Conservation (phyloP, 2,329 filamentous ascomycete genomes). For the Cytospora piceae region DNA sequence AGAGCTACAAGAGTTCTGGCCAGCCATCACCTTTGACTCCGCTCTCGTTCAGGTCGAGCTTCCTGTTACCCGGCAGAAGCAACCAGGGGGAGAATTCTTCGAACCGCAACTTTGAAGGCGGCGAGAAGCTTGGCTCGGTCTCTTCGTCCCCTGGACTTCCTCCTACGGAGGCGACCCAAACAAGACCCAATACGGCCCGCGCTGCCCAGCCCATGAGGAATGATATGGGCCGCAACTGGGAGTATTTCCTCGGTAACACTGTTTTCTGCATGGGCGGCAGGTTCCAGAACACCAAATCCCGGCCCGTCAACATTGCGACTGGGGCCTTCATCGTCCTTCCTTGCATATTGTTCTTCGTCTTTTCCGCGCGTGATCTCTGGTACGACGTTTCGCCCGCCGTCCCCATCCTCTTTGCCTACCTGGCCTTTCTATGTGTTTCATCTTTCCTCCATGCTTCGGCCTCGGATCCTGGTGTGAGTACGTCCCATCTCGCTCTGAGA, state of each 20-base stretch:
- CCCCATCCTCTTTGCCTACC: conserved; percentile 85
- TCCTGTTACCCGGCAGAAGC: conserved; percentile 65
- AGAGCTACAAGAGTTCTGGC: conserved; percentile 57
- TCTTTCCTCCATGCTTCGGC: conserved; percentile 93
- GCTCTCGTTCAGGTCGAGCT: conserved; percentile 75
- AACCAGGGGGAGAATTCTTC: conserved; percentile 52
- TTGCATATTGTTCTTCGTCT: conserved; percentile 79
- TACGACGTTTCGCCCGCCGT: conserved; percentile 83
- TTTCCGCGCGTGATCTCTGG: conserved; percentile 86
- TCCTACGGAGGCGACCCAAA: conserved; percentile 8
- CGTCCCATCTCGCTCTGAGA: conserved; percentile 10
- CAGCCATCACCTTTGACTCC: conserved; percentile 68
- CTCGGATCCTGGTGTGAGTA: conserved; percentile 87
- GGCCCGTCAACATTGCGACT: conserved; percentile 88
- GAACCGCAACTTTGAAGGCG: conserved; percentile 65
- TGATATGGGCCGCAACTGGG: conserved; percentile 72
- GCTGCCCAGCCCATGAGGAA: conserved; percentile 40
- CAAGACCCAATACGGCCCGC: conserved; percentile 35
- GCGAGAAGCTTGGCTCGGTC: conserved; percentile 82
- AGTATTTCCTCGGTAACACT: conserved; percentile 94
- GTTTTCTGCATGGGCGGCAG: conserved; percentile 86
- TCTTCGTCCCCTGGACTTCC: conserved; percentile 72
- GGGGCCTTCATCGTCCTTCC: conserved; percentile 80
- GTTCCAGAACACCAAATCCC: conserved; percentile 83
- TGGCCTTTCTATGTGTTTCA: conserved; percentile 88